Conservation (phyloP, 1,284 basidiomycete genomes). For the Leccinum pachyderme region DNA sequence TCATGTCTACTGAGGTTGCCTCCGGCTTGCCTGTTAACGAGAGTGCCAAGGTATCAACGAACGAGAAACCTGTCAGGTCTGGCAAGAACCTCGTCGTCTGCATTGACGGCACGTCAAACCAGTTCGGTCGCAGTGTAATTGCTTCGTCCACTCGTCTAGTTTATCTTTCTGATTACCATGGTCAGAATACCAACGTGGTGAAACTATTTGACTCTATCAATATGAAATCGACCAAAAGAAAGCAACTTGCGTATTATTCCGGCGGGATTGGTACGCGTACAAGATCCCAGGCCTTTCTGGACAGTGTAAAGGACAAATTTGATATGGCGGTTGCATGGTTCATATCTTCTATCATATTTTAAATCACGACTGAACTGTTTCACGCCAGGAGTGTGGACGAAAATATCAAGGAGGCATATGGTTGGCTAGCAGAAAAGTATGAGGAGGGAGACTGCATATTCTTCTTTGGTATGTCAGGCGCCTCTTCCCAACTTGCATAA, state of each 20-base stretch:
- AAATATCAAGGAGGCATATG: neutral
- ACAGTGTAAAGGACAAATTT: neutral
- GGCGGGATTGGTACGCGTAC: neutral
- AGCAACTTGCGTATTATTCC: neutral
- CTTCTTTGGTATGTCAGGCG: neutral
- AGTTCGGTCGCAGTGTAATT: neutral
- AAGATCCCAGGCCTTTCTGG: neutral
- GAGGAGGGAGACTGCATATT: neutral
- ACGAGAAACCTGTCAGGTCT: neutral
- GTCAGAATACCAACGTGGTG: neutral
- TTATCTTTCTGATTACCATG: neutral
- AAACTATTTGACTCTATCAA: neutral
- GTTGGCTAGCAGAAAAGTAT: neutral
- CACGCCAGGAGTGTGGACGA: neutral
- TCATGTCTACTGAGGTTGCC: neutral
- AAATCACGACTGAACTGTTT: neutral
- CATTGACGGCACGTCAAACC: neutral
- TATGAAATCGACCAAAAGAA: neutral
- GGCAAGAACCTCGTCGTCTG: neutral
- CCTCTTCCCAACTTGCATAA: neutral
- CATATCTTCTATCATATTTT: neutral
- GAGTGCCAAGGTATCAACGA: neutral
- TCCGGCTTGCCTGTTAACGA: neutral
- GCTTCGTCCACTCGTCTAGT: neutral
- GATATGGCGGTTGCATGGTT: neutral